Evolutionary conservation across 495 filamentous ascomycete genomes (phyloP).

Genomic region (Tuber magnatum): DNA sequence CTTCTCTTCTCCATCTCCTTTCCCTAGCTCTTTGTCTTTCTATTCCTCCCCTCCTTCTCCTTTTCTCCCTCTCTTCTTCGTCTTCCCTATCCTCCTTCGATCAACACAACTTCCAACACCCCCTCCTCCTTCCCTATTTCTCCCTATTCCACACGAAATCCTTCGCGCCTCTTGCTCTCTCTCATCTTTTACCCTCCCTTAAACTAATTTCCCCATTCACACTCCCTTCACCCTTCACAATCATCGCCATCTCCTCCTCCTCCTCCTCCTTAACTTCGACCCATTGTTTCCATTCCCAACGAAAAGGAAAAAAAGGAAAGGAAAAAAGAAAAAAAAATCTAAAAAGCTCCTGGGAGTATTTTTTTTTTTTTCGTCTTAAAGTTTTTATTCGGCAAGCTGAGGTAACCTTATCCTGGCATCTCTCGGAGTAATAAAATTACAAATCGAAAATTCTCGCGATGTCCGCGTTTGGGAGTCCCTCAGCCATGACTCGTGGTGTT

Average conservation of each 20-base stretch:
- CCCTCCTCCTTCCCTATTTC: not conserved
- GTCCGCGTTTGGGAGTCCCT: conserved; percentile 36
- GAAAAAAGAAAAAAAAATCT: conserved; percentile 12
- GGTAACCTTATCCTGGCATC: not conserved
- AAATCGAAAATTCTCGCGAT: conserved; percentile 6
- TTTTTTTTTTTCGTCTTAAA: not conserved
- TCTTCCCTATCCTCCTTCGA: conserved; percentile 13
- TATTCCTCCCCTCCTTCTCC: conserved; percentile 27
- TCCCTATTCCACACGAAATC: not conserved
- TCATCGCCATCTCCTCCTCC: conserved; percentile 17
- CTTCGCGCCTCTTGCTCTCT: conserved; percentile 11
- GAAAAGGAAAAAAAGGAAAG: conserved; percentile 11
- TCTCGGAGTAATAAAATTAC: conserved; percentile 3
- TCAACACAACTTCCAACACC: conserved; percentile 13
- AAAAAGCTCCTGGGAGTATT: not conserved
- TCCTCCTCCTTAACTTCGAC: conserved; percentile 11
- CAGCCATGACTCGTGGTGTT: conserved; percentile 40
- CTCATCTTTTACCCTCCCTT: conserved; percentile 23
- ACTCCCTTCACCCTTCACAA: conserved; percentile 9
- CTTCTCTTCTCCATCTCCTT: conserved; percentile 36
- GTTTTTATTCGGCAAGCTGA: not conserved
- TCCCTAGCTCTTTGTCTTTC: conserved; percentile 34
- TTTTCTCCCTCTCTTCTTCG: conserved; percentile 23
- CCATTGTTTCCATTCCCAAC: conserved; percentile 1
- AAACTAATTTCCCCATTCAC: conserved; percentile 5